phyloP scores from a whole-genome alignment of 2,329 filamentous ascomycete species.

The Biscogniauxia sp. region DNA sequence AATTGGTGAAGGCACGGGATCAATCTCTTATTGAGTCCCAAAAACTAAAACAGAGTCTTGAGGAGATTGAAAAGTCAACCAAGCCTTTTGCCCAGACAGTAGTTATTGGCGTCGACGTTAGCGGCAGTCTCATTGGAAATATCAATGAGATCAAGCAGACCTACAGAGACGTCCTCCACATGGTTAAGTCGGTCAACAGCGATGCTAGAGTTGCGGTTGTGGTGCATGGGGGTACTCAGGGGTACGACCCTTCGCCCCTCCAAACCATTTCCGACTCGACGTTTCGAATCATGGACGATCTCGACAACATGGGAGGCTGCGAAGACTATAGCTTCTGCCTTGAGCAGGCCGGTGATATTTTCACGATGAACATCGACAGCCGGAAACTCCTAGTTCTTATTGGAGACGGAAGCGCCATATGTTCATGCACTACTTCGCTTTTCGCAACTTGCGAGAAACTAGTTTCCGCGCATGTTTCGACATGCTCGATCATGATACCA shows the following conservation, averaged over 20 bases:
- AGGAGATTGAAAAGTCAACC: slow-evolving; percentile 6
- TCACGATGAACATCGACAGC: background rate
- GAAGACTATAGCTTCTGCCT: slow-evolving; percentile 12
- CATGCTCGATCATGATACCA: slow-evolving; percentile 4
- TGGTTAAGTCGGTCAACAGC: slow-evolving; percentile 7
- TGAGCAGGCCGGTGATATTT: slow-evolving; percentile 2
- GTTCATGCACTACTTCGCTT: background rate
- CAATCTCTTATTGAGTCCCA: slow-evolving; percentile 1
- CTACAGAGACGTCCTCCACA: slow-evolving; percentile 13
- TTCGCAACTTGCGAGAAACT: background rate
- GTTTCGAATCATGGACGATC: slow-evolving; percentile 4
- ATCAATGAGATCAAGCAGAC: slow-evolving; percentile 8
- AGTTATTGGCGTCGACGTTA: slow-evolving; percentile 12
- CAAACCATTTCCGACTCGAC: slow-evolving; percentile 7
- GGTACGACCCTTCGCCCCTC: background rate
- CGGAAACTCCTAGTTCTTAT: slow-evolving; percentile 9
- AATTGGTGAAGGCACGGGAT: background rate
- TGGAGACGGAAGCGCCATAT: slow-evolving; percentile 7
- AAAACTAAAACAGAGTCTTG: slow-evolving; percentile 5
- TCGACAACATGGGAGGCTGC: background rate
- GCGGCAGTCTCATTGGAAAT: slow-evolving; percentile 3
- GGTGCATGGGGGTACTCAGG: slow-evolving; percentile 1
- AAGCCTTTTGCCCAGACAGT: slow-evolving; percentile 10
- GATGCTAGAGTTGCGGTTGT: slow-evolving; percentile 9
- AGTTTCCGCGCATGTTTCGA: background rate